phyloP scores from a whole-genome alignment of 352 stramenopile species.

The Phytophthora pluvialis region DNA sequence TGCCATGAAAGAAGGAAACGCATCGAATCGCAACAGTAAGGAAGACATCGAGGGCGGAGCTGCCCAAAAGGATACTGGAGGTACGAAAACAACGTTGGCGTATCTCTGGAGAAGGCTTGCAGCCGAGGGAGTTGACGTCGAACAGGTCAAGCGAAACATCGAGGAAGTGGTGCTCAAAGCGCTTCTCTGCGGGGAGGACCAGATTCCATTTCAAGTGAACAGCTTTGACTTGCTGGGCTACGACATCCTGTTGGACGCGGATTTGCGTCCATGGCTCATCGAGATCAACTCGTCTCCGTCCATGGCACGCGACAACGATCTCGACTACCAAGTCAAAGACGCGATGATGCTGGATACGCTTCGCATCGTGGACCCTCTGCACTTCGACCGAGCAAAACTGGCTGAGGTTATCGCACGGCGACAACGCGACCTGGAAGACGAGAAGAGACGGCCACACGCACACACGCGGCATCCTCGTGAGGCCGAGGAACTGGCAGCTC shows the following conservation, averaged over 20 bases:
- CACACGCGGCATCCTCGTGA: constrained; percentile 64
- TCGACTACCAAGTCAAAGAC: constrained; percentile 93
- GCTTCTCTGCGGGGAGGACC: constrained; percentile 87
- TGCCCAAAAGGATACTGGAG: constrained; percentile 53
- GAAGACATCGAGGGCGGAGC: constrained; percentile 40
- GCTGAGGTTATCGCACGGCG: constrained; percentile 69
- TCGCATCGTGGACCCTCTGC: constrained; percentile 80
- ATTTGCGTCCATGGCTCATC: constrained; percentile 93
- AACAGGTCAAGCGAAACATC: constrained; percentile 72
- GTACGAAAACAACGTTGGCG: constrained; percentile 84
- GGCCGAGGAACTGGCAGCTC: constrained; percentile 49
- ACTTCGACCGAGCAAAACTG: constrained; percentile 80
- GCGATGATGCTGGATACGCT: constrained; percentile 90
- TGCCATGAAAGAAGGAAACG: constrained; percentile 8
- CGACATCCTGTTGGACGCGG: constrained; percentile 93
- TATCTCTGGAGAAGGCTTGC: constrained; percentile 80
- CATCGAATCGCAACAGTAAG: neutral
- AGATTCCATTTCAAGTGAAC: constrained; percentile 91
- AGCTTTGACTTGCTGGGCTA: constrained; percentile 96
- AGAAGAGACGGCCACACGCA: constrained; percentile 62
- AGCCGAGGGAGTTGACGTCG: constrained; percentile 70
- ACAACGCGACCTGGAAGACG: constrained; percentile 59
- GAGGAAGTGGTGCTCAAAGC: constrained; percentile 88
- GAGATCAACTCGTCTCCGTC: constrained; percentile 96
- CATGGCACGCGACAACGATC: constrained; percentile 85